phyloP scores from a whole-genome alignment of 768 basidiomycete species.

The Zangia roseola region DNA sequence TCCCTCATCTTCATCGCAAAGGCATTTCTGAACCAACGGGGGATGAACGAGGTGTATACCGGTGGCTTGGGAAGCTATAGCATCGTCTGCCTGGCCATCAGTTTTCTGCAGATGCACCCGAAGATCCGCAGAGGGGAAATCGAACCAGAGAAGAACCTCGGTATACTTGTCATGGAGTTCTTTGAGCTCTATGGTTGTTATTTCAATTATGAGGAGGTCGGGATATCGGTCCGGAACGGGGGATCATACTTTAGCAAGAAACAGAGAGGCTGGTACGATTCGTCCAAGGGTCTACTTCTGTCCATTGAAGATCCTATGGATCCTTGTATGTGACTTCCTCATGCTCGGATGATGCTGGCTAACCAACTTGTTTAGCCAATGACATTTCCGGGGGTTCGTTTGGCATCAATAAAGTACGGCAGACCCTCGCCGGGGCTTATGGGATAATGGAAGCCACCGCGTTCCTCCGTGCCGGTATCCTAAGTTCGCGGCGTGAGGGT shows the following conservation, averaged over 20 bases:
- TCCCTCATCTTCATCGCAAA: constrained; percentile 87
- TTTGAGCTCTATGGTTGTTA: constrained; percentile 92
- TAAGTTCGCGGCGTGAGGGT: constrained; percentile 55
- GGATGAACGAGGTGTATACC: constrained; percentile 97
- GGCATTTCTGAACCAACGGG: constrained; percentile 82
- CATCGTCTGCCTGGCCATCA: constrained; percentile 89
- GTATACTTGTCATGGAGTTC: constrained; percentile 94
- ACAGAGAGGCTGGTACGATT: constrained; percentile 78
- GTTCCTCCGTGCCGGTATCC: constrained; percentile 60
- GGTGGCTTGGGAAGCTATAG: constrained; percentile 94
- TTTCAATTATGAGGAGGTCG: constrained; percentile 90
- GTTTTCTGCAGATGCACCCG: constrained; percentile 97
- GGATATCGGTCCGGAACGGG: constrained; percentile 84
- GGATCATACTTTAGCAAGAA: constrained; percentile 88
- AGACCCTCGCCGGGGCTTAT: constrained; percentile 80
- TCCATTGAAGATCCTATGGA: constrained; percentile 96
- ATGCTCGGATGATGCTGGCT: background rate
- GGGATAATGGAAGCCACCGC: constrained; percentile 75
- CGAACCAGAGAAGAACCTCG: constrained; percentile 82
- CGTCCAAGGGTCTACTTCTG: constrained; percentile 53
- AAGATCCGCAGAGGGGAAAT: constrained; percentile 89
- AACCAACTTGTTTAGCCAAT: constrained; percentile 56
- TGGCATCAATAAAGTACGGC: constrained; percentile 76
- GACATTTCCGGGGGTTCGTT: constrained; percentile 91
- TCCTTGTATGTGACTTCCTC: constrained; percentile 54